Base-by-base conservation (phyloP, 2,329 filamentous ascomycete genomes). In the Fusarium chuoi region DNA sequence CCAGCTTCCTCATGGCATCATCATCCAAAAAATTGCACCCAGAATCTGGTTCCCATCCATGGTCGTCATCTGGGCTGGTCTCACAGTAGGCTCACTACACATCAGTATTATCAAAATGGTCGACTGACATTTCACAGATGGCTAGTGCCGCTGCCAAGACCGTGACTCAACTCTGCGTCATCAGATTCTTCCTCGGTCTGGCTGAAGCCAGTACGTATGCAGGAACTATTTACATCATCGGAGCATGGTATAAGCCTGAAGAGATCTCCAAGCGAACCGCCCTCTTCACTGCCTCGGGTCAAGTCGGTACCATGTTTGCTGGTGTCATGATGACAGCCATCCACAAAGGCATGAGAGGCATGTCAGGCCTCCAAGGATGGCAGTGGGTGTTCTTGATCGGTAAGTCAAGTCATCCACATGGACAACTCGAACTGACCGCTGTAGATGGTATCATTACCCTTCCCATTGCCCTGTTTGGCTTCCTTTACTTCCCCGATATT, bases 231-330 rank as follows among this genome's bases (percentile, higher is more conserved):
- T 83, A 83, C 59, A 77, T 82, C 61, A 79, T 83, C 5, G 82
- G 82, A 1, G 79, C 86, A 0, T 90, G 89, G 89, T 91, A 90
- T 20, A 90, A 76, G 1, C 83, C 84, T 1, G 81, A 83, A 15
- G 89, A 91, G 67, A 85, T 91, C 0, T 87, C 87, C 1, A 91
- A 91, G 75, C 84, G 90, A 3, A 87, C 85, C 5, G 89, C 87
- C 15, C 85, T 91, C 22, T 91, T 91, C 75, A 89, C 87, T 10
- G 85, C 86, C 3, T 87, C 87, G 10, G 89, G 88, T 1, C 84
- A 89, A 6, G 86, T 87, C 0, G 89, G 89, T 0, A 88, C 84
- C 0, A 88, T 91, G 85, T 89, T 91, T 62, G 85, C 86, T 4
- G 89, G 89, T 0, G 88, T 89, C 55, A 85, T 90, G 70, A 88